Evolutionary conservation across 768 basidiomycete species (phyloP).

Genomic region (Naganishia onofrii): DNA sequence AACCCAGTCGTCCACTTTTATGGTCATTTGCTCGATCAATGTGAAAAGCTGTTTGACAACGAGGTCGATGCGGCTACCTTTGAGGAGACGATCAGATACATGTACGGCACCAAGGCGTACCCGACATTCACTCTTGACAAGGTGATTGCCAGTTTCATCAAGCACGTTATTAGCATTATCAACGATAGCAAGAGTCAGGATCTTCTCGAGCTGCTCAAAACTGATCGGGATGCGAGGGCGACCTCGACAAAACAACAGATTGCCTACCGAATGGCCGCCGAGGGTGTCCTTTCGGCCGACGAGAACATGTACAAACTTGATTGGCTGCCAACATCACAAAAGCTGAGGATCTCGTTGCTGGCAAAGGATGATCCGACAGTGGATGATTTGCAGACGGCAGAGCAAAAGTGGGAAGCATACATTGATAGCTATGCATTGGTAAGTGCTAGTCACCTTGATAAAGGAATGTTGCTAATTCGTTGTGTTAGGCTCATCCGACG

Average conservation of each 20-base stretch:
- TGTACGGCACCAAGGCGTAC: constrained; percentile 68
- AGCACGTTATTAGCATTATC: constrained; percentile 87
- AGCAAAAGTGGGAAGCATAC: constrained; percentile 55
- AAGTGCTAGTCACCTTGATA: constrained; percentile 30
- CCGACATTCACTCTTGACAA: constrained; percentile 91
- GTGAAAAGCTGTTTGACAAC: constrained; percentile 88
- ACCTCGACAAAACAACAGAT: constrained; percentile 52
- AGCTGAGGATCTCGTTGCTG: constrained; percentile 51
- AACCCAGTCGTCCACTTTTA: constrained; percentile 70
- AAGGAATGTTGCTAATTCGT: constrained; percentile 27
- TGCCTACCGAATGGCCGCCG: constrained; percentile 55
- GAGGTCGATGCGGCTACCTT: constrained; percentile 89
- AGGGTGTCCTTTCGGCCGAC: constrained; percentile 52
- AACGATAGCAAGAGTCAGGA: constrained; percentile 84
- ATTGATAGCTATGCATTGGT: constrained; percentile 54
- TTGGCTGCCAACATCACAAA: constrained; percentile 37
- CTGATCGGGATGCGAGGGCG: constrained; percentile 56
- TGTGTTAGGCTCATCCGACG: constrained; percentile 50
- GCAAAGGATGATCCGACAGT: constrained; percentile 55
- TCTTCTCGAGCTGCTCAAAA: constrained; percentile 71
- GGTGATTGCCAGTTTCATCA: constrained; percentile 79
- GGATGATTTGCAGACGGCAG: constrained; percentile 54
- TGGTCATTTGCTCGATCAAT: constrained; percentile 79
- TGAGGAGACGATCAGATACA: constrained; percentile 90
- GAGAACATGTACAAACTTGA: constrained; percentile 56